Base-by-base conservation (phyloP, 441 rosid species). In the Adansonia grandidieri region DNA sequence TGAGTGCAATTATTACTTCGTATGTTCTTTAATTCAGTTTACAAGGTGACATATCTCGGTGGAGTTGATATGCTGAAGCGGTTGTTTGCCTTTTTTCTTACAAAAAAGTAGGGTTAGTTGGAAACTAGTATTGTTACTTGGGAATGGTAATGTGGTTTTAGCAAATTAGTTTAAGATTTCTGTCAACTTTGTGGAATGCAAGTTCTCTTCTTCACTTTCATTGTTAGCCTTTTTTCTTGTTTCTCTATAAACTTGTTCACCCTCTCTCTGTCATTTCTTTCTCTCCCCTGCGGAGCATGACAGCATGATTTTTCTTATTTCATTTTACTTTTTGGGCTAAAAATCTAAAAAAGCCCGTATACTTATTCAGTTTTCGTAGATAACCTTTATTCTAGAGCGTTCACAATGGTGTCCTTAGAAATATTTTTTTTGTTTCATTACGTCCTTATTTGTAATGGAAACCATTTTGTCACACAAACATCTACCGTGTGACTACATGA, bases 21-120 rank as follows among this genome's bases (percentile, higher is more conserved):
- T 47, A 47, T 20, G 32, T 68, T 15, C 37, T 68, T 22, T 68
- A 24, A 19, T 68, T 68, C 54, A 11, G 40, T 68, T 64, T 68
- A 11, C n/a, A 5, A 3, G 11, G 40, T 68, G 56, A 20, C 53
- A 67, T 44, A 17, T 14, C 2, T 5, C 0, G 3, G 11, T 20
- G 40, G 22, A 69, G 57, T 4, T 20, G 37, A 45, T 20, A 11
- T 0, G 9, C 2, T 17, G 13, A 44, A 1, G 37, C 13, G 15
- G 37, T 37, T 32, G 40, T 32, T 32, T 32, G 40, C 40, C 40
- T 32, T 32, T 32, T 32, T 32, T 32, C 40, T 32, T 32, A 32
- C 40, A 32, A 32, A 64, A 37, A 64, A 15, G 48, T 20, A 37
- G 48, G 69, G 37, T 22, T 22, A 20, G 15, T 37, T 37, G 47